Evolutionary conservation across 495 filamentous ascomycete species (phyloP), one percentile per base, ranked within the genome.

Genomic region (Annulohypoxylon bovei): DNA sequence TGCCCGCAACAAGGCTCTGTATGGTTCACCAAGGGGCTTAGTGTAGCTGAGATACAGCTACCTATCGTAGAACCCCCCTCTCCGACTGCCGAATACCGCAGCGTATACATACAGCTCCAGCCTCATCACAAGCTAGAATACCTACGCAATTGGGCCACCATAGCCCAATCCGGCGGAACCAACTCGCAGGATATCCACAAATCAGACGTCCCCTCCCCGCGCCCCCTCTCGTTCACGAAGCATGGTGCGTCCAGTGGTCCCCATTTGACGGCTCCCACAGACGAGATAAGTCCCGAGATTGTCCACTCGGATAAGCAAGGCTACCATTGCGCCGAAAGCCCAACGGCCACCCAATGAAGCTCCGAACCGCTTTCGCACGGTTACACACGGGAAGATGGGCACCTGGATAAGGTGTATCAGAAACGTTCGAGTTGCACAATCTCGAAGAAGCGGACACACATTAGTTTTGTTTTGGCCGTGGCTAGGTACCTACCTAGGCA

Each of bases 261-360:
- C 39, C 25, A 56, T 72, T 65, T 59, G 70, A 40, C 28, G 50
- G 55, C 47, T 57, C 49, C 53, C 65, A 62, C 56, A 53, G 32
- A 72, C 55, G 60, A 67, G 55, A 72, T 68, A 68, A 60, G 65
- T 47, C 55, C 54, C 65, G 70, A 68, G 61, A 62, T 65, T 47
- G 39, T 62, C 54, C 33, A 35, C 33, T 44, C 61, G 59, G 49
- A 57, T 62, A 72, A 68, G 65, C 70, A 72, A 72, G 69, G 64
- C 69, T 68, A 67, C 56, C 61, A 65, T 59, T 56, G 55, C 65
- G 50, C 65, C 55, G 60, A 65, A 65, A 61, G 70, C 70, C 70
- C 70, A 68, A 68, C 55, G 42, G 44, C 14, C 35, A 50, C 25
- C 27, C 27, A 54, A 22, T 47, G 39, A 50, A 54, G 50, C 25